Evolutionary conservation across 192 early-diverging fungal species (phyloP), one percentile per base, ranked within the genome.

Genomic region (Oehlia diaphana): DNA sequence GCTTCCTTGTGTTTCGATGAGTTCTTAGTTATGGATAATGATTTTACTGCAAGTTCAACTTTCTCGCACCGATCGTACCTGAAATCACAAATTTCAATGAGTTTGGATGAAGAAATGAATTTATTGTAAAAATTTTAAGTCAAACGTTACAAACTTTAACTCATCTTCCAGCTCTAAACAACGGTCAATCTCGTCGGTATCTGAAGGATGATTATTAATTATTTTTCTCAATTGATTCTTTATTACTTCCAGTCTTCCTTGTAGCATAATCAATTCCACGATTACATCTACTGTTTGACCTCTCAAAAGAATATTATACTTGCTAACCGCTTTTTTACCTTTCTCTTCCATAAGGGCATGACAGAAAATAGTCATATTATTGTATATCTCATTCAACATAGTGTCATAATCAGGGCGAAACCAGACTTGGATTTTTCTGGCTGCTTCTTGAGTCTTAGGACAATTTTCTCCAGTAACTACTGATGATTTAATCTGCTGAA

Each of bases 241-340:
- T 0, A 21, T 77, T 35, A 0, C 1, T 50, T 67, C 23, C 65
- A 77, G 35, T 50, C n/a, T 66, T 2, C 13, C 13, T 21, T 68
- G 42, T 64, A 77, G 12, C 28, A 50, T 67, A 77, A 2, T 49
- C 26, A 77, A 28, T 3, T 77, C 8, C 26, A n/a, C 49, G 12
- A 77, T 77, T 8, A 31, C 26, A 35, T 77, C 44, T 49, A 77
- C 76, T 50, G 50, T 12, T 0, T 2, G 42, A 28, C 76, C 76
- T 77, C 44, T 77, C 44, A 77, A 77, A 3, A 77, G 76, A 26
- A 77, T 77, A 77, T 44, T 42, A 68, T 77, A 77, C 21, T 33
- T 67, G 13, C 19, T 12, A 0, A 76, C 75, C 1, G 19, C n/a
- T 13, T 47, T 37, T 53, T 61, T 31, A 12, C 61, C 58, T n/a